phyloP scores from a whole-genome alignment of 2,329 filamentous ascomycete genomes.

The Myriosclerotinia scirpicola region DNA sequence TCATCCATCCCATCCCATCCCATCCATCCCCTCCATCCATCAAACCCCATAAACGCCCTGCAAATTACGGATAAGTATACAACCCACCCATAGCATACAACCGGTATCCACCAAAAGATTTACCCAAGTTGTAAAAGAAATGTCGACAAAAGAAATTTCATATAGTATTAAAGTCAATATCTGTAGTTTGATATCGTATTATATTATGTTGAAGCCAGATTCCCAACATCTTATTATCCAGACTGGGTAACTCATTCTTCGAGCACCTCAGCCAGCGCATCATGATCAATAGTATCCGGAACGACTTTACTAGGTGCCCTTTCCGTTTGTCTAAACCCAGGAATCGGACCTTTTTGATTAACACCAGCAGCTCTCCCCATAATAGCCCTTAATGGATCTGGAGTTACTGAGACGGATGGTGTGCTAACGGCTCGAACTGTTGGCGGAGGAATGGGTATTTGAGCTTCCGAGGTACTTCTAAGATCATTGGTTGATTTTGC shows the following conservation, averaged over 20 bases:
- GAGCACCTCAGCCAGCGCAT: slow-evolving; percentile 37
- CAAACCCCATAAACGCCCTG: neutral
- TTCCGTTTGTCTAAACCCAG: slow-evolving; percentile 60
- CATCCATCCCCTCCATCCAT: neutral
- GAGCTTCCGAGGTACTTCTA: slow-evolving; percentile 19
- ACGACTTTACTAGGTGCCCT: slow-evolving; percentile 38
- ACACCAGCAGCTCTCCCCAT: slow-evolving; percentile 65
- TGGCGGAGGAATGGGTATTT: slow-evolving; percentile 4
- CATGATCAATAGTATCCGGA: slow-evolving; percentile 36
- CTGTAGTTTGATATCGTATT: neutral
- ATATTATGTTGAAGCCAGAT: neutral
- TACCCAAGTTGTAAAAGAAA: neutral
- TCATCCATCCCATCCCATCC: neutral
- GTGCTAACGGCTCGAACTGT: slow-evolving; percentile 38
- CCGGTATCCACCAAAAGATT: neutral
- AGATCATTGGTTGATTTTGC: slow-evolving; percentile 39
- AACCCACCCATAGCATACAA: too few species aligned
- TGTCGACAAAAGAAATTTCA: neutral
- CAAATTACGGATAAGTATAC: slow-evolving; percentile 2
- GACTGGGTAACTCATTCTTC: slow-evolving; percentile 25
- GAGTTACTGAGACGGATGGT: slow-evolving; percentile 35
- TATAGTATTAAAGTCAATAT: neutral
- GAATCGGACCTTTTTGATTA: slow-evolving; percentile 74
- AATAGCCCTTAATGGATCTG: slow-evolving; percentile 46
- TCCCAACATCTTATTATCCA: too few species aligned